Evolutionary conservation across 2,329 filamentous ascomycete species (phyloP), one percentile per base, ranked within the genome.

Genomic region (Coniochaeta sp.): DNA sequence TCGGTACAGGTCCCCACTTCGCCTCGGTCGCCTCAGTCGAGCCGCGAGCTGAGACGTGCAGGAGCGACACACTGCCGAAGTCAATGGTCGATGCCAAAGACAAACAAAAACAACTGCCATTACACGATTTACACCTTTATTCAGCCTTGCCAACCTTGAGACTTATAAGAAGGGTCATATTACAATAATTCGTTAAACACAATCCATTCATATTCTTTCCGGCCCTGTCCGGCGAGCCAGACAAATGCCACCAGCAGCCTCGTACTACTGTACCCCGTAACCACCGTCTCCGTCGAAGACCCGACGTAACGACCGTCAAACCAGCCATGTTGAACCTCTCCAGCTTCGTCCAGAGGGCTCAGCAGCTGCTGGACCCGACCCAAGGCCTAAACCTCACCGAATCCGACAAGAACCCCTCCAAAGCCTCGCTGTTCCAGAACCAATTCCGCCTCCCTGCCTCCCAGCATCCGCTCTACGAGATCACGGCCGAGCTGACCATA

Each of bases 401-500:
- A 63, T 82, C 86, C 53, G 89, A 94, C 70, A 82, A 81, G 57
- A 87, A 89, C 66, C 91, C 91, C 48, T 92, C 91, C 65, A 97
- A 96, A 74, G 85, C 91, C 52, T 86, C 87, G 49, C 82, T 97
- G 53, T 99, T 97, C 74, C 91, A 94, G 73, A 86, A 87, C 68
- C 94, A 99, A 71, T 99, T 99, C 75, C 89, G 94, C 59, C 86
- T 99, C 30, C 94, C 94, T 45, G 84, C 90, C 64, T 87, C 89
- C 33, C 92, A 99, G 71, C 91, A 88, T 56, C 94, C 94, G 52
- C 80, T 97, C 53, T 91, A 95, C 72, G 94, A 99, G 75, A 96
- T 99, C 71, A 91, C 88, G 55, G 91, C 94, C 64, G 94, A 99
- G 75, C 82, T 99, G 54, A 95, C 91, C 52, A 88, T 99, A 53